Evolutionary conservation across 805 yeast species (phyloP).

Genomic region (Millerozyma acaciae): DNA sequence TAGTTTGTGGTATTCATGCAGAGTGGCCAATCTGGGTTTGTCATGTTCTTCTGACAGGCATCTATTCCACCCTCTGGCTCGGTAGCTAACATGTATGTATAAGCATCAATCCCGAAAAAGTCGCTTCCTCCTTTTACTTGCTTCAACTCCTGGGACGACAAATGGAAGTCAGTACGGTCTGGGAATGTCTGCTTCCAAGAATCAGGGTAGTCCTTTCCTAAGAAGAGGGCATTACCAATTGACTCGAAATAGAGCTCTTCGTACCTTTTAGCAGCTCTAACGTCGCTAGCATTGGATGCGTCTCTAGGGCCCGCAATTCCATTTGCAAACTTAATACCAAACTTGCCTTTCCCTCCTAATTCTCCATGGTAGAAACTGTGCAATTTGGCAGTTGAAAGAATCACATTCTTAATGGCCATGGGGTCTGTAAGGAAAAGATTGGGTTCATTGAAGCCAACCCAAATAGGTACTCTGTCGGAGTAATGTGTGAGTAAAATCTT

Average conservation of each 20-base stretch:
- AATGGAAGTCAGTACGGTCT: constrained; percentile 12
- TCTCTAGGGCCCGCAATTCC: constrained; percentile 25
- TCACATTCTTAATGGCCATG: constrained; percentile 17
- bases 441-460: constrained; percentile 33
- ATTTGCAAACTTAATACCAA: constrained; percentile 23
- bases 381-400: constrained; percentile 21
- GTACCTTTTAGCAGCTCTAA: constrained; percentile 21
- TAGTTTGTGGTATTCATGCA: constrained; percentile 16
- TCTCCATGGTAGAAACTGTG: constrained; percentile 21
- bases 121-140: constrained; percentile 21
- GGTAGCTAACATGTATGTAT: constrained; percentile 19
- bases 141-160: constrained; percentile 22
- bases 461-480: constrained; percentile 26
- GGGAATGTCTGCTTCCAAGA: constrained; percentile 15
- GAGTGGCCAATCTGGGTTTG: constrained; percentile 21
- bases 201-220: constrained; percentile 26
- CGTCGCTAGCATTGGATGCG: constrained; percentile 16
- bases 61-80: constrained; percentile 19
- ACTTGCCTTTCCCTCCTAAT: constrained; percentile 19
- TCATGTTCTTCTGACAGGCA: constrained; percentile 17
- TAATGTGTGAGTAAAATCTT: constrained; percentile 24
- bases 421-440: too few species aligned
- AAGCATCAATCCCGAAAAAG: constrained; percentile 31
- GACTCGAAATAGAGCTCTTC: constrained; percentile 21
- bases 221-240: constrained; percentile 27